Conservation (phyloP, 805 yeast species). For the Teunomyces kruisii region DNA sequence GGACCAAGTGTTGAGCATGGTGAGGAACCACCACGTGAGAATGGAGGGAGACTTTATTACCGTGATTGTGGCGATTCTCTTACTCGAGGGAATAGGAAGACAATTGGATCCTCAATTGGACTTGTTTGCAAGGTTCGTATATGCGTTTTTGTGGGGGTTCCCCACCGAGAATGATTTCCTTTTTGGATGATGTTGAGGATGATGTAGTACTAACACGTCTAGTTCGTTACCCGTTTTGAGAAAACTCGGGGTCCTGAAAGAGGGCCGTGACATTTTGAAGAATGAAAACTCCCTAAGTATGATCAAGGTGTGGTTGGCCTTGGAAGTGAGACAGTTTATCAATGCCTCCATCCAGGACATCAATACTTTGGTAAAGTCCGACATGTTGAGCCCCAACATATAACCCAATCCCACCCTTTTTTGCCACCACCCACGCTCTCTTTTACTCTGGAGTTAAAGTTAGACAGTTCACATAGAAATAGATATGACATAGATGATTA, state of each 20-base stretch:
- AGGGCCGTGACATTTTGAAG: slow-evolving; percentile 56
- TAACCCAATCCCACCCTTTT: slow-evolving; percentile 11
- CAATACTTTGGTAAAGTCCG: slow-evolving; percentile 44
- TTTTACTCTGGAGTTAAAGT: not conserved
- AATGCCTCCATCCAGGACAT: slow-evolving; percentile 76
- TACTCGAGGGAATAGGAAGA: slow-evolving; percentile 93
- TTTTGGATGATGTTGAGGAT: slow-evolving; percentile 1
- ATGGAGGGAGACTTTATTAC: slow-evolving; percentile 97
- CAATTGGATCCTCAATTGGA: slow-evolving; percentile 92
- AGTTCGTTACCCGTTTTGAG: slow-evolving; percentile 85
- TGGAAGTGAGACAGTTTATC: slow-evolving; percentile 86
- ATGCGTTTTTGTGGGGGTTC: slow-evolving; percentile 38
- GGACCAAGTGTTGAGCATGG: slow-evolving; percentile 87
- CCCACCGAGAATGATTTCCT: slow-evolving; percentile 34
- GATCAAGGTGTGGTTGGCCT: slow-evolving; percentile 87
- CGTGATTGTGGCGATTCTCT: slow-evolving; percentile 87
- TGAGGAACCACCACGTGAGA: slow-evolving; percentile 88
- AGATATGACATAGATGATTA: not conserved
- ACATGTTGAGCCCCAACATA: slow-evolving; percentile 46
- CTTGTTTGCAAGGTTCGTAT: slow-evolving; percentile 93
- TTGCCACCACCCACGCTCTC: no score
- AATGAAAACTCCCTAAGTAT: slow-evolving; percentile 67
- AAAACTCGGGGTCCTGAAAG: slow-evolving; percentile 69
- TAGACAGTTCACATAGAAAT: not conserved
- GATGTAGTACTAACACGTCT: slow-evolving; percentile 15